These are phyloP conservation scores for Phytophthora megakarya DNA, from an alignment of 352 stramenopile genomes.

Conservation along the genomic window DNA sequence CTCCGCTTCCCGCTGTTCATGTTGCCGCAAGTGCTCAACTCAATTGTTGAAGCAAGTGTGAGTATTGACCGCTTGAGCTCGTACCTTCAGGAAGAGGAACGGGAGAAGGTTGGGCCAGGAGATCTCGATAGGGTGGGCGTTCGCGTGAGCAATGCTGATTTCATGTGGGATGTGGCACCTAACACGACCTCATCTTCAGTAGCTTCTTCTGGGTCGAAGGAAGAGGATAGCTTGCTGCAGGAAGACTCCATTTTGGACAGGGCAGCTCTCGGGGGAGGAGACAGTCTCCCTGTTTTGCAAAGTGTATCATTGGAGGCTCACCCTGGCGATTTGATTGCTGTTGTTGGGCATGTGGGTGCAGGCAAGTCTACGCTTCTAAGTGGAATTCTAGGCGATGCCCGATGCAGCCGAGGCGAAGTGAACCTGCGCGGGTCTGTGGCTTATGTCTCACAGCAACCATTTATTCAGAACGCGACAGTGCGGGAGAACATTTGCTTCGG, in stretches of 20 bases:
- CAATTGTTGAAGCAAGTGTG: conserved; percentile 90
- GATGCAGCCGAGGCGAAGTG: conserved; percentile 56
- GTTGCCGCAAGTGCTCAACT: conserved; percentile 96
- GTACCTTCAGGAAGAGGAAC: conserved; percentile 67
- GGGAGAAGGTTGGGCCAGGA: conserved; percentile 70
- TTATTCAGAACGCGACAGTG: conserved; percentile 97
- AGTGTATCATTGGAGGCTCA: conserved; percentile 71
- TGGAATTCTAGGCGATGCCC: conserved; percentile 63
- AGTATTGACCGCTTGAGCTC: conserved; percentile 61
- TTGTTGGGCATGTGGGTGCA: conserved; percentile 66
- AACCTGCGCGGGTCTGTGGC: conserved; percentile 88
- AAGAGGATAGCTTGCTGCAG: conserved; percentile 38
- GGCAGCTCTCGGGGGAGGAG: conserved; percentile 14
- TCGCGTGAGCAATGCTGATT: conserved; percentile 50
- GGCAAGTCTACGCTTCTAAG: conserved; percentile 78
- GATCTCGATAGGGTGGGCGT: conserved; percentile 67
- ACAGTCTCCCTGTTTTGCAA: conserved; percentile 41
- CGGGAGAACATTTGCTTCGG: conserved; percentile 98
- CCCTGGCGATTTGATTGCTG: conserved; percentile 58
- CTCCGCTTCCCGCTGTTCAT: conserved; percentile 98
- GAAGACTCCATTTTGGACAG: conserved; percentile 37
- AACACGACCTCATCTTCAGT: conserved; percentile 13
- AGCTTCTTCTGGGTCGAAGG: conserved; percentile 20
- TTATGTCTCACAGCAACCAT: conserved; percentile 96
- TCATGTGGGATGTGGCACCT: conserved; percentile 70